Evolutionary conservation across 257 asterid genomes (phyloP).

Genomic region (Solanum arcanum): DNA sequence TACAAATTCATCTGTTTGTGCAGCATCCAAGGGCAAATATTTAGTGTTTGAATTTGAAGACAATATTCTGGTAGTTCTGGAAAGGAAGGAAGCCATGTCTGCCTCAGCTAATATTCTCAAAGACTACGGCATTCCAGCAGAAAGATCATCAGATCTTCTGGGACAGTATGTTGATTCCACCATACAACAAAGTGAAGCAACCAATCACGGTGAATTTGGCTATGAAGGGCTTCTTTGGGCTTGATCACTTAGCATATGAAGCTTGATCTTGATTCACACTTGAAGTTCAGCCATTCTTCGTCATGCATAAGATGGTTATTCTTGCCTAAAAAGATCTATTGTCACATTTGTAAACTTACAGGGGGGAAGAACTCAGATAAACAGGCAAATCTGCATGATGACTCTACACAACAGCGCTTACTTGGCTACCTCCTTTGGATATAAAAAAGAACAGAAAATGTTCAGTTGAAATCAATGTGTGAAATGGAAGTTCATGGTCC

Average conservation of each 20-base stretch:
- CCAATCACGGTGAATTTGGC: slow-evolving; percentile 53
- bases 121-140: slow-evolving; percentile 83
- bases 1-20: neutral
- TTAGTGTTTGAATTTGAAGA: slow-evolving; percentile 79
- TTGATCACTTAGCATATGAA: slow-evolving; percentile 6
- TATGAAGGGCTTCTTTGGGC: slow-evolving; percentile 73
- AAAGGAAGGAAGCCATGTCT: slow-evolving; percentile 56
- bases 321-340: neutral
- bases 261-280: neutral
- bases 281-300: neutral
- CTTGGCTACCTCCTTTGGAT: neutral
- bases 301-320: neutral
- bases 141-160: slow-evolving; percentile 63
- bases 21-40: slow-evolving; percentile 60
- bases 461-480: neutral
- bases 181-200: slow-evolving; percentile 11
- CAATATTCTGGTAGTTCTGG: slow-evolving; percentile 66
- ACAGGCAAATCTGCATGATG: neutral
- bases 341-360: neutral
- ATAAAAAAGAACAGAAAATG: neutral
- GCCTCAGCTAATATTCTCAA: slow-evolving; percentile 68
- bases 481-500: neutral
- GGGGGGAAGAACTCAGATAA: neutral
- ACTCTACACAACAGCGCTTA: neutral
- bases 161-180: slow-evolving; percentile 46